Evolutionary conservation across 106 monocot species (phyloP), one percentile per base, ranked within the genome.

Genomic region (Iris macrosiphon): DNA sequence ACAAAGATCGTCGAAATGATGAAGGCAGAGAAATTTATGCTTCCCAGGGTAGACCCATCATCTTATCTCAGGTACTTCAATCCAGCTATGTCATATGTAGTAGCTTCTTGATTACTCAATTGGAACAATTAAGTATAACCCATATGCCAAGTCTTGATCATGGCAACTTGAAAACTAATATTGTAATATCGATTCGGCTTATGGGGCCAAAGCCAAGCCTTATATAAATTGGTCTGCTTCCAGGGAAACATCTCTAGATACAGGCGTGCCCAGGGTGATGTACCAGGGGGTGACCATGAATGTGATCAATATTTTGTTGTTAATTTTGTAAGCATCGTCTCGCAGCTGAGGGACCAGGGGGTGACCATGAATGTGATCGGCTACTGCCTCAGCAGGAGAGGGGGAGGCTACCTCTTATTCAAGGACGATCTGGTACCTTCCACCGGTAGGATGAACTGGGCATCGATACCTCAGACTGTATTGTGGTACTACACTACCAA

Each of bases 261-360:
- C 83, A n/a, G 90, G 90, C 28, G 90, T 98, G 12, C 96, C 96
- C 0, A 90, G 96, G n/a, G 72, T 98, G 27, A 98, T 98, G 96
- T 98, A 90, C 71, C 84, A 91, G 48, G n/a, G n/a, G n/a, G n/a
- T n/a, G n/a, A n/a, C n/a, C n/a, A n/a, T n/a, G n/a, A n/a, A n/a
- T n/a, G n/a, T n/a, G n/a, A n/a, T n/a, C n/a, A n/a, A n/a, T n/a
- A n/a, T n/a, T n/a, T n/a, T n/a, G n/a, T n/a, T n/a, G n/a, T n/a
- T n/a, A n/a, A n/a, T n/a, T n/a, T n/a, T n/a, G n/a, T n/a, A n/a
- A 67, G 91, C 75, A 34, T 86, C 20, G 12, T 79, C 31, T 51
- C n/a, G n/a, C n/a, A n/a, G n/a, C n/a, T n/a, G n/a, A n/a, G n/a
- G n/a, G n/a, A n/a, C n/a, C n/a, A n/a, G n/a, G n/a, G n/a, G n/a